Base-by-base conservation (phyloP, 805 yeast genomes). In the Candida boidinii region DNA sequence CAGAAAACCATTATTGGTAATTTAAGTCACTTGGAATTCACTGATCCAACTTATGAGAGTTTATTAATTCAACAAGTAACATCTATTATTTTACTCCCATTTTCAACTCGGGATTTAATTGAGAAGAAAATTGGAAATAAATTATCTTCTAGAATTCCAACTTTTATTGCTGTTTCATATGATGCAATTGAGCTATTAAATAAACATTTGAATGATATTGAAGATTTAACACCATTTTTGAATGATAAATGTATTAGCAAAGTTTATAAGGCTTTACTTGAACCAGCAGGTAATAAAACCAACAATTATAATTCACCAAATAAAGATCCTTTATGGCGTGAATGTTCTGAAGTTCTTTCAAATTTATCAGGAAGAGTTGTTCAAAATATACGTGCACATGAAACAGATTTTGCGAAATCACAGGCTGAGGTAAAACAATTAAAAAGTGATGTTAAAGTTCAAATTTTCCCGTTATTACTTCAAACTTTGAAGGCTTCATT, bases 161-260 rank as follows among this genome's bases (percentile, higher is more conserved):
- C 81, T 0, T 82, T 81, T 44, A 64, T 73, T 20, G 76, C 83
- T 0, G 56, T 76, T 1, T 70, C 87, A 42, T 66, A 65, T 33
- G 44, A 48, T 13, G 63, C 80, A 0, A 55, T 73, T 29, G 51
- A 53, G 6, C 38, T 68, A 12, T 44, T 80, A n/a, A 39, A 45
- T 2, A 38, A 40, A 1, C 64, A 64, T 25, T 33, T 80, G n/a
- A 39, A 44, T 3, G 23, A 37, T 0, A 38, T 56, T 2, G 37
- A 30, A 0, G 63, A 64, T 28, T 51, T 64, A 15, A 42, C 46
- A 2, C 45, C 54, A 0, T 55, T 70, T 17, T 33, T 78, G 2
- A 48, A 58, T 10, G 75, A 75, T 37, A 62, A 60, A 14, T 60
- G 70, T 12, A 43, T 76, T 2, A 35, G 52, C 5, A 76, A 66